Evolutionary conservation across 331 rosid species (phyloP).

Genomic region (Arachis monticola): DNA sequence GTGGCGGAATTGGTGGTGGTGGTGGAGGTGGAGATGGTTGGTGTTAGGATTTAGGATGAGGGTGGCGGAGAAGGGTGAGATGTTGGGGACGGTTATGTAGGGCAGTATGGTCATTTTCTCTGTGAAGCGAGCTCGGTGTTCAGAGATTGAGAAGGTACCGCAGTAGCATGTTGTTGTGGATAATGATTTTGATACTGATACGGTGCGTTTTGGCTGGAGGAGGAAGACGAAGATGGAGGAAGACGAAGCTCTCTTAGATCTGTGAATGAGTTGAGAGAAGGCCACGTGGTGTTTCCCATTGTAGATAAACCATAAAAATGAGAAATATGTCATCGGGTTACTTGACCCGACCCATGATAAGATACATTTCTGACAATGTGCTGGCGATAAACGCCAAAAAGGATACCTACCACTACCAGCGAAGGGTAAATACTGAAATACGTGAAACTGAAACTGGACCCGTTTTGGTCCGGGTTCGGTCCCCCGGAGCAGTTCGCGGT

Average conservation of each 20-base stretch:
- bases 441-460: background rate
- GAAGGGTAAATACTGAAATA: conserved; percentile 32
- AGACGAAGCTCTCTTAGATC: background rate
- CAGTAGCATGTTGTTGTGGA: conserved; percentile 15
- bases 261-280: conserved; percentile 25
- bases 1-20: conserved; percentile 34
- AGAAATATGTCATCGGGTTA: conserved; percentile 12
- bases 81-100: conserved; percentile 54
- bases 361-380: background rate
- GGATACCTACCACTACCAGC: conserved; percentile 5
- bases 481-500: background rate
- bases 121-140: conserved; percentile 24
- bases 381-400: background rate
- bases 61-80: conserved; percentile 47
- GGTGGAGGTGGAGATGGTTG: conserved; percentile 44
- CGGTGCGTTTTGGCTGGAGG: background rate
- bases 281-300: conserved; percentile 43
- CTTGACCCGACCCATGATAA: conserved; percentile 30
- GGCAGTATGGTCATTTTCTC: conserved; percentile 58
- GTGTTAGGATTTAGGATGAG: conserved; percentile 44
- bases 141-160: conserved; percentile 7
- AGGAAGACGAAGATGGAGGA: conserved; percentile 19
- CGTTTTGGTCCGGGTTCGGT: background rate
- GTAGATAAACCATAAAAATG: conserved; percentile 34
- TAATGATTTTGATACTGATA: background rate